Conservation (phyloP, 768 basidiomycete species). For the Termitomyces sp. region DNA sequence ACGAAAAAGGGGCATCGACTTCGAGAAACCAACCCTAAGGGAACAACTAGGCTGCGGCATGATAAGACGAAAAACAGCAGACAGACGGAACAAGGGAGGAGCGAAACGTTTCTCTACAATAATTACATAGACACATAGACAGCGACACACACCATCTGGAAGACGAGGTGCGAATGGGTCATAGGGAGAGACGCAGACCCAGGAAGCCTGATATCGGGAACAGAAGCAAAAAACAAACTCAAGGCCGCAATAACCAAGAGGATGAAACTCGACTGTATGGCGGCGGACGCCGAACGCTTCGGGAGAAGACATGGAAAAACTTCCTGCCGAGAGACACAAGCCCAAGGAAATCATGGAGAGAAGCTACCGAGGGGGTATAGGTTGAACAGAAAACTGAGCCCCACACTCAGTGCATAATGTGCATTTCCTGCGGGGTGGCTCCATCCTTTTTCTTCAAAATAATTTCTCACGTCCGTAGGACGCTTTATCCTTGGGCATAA, state of each 20-base stretch:
- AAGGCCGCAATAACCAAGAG: neutral
- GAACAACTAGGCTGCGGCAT: constrained; percentile 17
- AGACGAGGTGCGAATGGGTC: constrained; percentile 20
- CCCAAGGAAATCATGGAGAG: neutral
- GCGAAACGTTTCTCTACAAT: constrained; percentile 14
- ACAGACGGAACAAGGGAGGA: neutral
- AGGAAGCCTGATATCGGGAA: neutral
- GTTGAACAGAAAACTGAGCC: neutral
- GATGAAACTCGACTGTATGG: neutral
- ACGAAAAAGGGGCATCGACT: neutral
- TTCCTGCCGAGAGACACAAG: neutral
- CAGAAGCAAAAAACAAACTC: neutral
- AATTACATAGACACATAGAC: constrained; percentile 26
- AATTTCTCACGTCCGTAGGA: too few relatives aligned
- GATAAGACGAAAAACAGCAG: neutral
- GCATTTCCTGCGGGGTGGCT: constrained; percentile 1
- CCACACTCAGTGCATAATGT: neutral
- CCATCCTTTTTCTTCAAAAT: neutral
- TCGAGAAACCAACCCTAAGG: constrained; percentile 11
- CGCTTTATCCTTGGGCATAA: too few relatives aligned
- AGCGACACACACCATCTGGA: constrained; percentile 28
- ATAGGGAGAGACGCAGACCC: constrained; percentile 14
- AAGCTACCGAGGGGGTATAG: neutral
- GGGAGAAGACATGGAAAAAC: neutral
- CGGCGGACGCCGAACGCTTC: neutral